These are phyloP conservation scores for Debaryomyces subglobosus DNA, from an alignment of 1,139 yeast species.

Conservation along the genomic window DNA sequence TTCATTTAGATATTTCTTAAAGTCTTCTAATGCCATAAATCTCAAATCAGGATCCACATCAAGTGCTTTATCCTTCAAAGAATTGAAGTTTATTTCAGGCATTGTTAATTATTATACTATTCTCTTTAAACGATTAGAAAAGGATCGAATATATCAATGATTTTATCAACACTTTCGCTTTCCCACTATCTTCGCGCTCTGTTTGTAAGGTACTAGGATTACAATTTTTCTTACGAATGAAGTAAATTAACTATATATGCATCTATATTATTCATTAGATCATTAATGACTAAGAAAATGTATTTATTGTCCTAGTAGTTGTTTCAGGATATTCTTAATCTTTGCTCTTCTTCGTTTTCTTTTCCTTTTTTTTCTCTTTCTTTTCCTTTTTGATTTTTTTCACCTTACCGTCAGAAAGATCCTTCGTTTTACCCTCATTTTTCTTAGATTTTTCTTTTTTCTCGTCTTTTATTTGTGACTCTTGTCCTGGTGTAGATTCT, in stretches of 20 bases:
- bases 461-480: neutral
- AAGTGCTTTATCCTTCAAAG: slow-evolving; percentile 50
- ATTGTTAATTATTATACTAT: slow-evolving; percentile 9
- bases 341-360: slow-evolving; percentile 4
- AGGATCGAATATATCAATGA: neutral
- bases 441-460: neutral
- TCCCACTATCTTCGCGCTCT: slow-evolving; percentile 1
- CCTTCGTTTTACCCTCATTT: slow-evolving; percentile 1
- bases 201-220: neutral
- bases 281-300: neutral
- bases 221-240: neutral
- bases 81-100: slow-evolving; percentile 25
- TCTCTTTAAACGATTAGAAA: neutral
- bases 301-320: neutral
- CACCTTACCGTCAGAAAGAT: slow-evolving; percentile 4
- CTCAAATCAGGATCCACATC: slow-evolving; percentile 83
- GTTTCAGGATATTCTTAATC: neutral
- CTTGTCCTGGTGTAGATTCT: neutral
- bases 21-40: slow-evolving; percentile 85
- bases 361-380: slow-evolving; percentile 15
- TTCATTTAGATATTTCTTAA: slow-evolving; percentile 49
- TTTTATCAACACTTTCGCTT: neutral
- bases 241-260: neutral
- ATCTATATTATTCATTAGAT: slow-evolving; percentile 5
- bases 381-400: slow-evolving; percentile 15